Evolutionary conservation across 2,329 filamentous ascomycete species (phyloP), one percentile per base, ranked within the genome.

Genomic region (Cercospora citrullina): DNA sequence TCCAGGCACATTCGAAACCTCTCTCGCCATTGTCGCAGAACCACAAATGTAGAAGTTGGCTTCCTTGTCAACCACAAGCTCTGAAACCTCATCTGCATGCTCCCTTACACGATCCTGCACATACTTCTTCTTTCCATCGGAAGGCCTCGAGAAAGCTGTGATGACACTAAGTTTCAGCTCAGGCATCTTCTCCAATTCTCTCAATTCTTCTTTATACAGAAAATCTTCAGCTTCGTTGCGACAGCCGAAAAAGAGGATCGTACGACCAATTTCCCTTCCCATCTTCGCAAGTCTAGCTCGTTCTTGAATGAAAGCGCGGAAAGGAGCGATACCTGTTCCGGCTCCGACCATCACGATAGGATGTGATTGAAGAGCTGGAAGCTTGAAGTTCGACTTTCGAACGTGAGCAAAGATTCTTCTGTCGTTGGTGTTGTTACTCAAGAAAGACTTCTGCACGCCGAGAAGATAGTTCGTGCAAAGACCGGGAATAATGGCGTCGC

Each of bases 271-370:
- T 16, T 67, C 73, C 5, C 65, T 63, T 60, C 78, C 67, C 5
- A 80, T 76, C 9, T 74, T 74, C 16, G 74, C 70, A 8, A 81
- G 72, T 45, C 79, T 69, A 39, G 77, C 77, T 2, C 82, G 79
- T 67, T 84, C 81, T 28, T 79, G 73, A 2, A 83, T 64, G 72
- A 83, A 83, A 5, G 75, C 81, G 0, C 81, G 78, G 76, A 83
- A 82, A 0, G 83, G 83, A 0, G 84, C 84, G 16, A 86, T 75
- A 4, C 84, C 84, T 0, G 84, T 86, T 0, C 85, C 85, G 0
- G 84, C 79, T 3, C 79, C 83, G 8, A 87, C 77, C 82, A 87
- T 84, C 61, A 88, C 78, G 9, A 88, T 75, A 0, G 85, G 86
- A 0, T 77, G 81, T 4, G 77, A 78, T 6, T 78, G 73, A 0